Evolutionary conservation across 257 asterid genomes (phyloP), one percentile per base, ranked within the genome.

Genomic region (Solanum pennellii): DNA sequence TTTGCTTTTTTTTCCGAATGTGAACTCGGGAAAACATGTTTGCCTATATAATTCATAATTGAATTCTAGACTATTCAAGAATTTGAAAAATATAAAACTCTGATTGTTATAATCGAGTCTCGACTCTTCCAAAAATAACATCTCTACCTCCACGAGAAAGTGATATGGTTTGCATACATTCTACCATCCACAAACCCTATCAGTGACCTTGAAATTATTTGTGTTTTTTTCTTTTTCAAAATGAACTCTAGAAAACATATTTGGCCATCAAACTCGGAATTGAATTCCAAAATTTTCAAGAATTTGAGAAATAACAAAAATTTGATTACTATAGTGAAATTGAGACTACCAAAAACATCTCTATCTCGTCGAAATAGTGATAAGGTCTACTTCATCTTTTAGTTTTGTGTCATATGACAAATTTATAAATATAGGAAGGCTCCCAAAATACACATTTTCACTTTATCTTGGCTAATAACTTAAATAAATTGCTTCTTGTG

Each of bases 91-190:
- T 0, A 56, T 11, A 20, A 20, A 16, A 20, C 20, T 3, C 0
- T 59, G 25, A 59, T 59, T 59, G 66, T 1, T 0, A 59, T 20
- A 59, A 2, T 59, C 5, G 14, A 60, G 68, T 1, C 29, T 3
- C 0, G 29, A 0, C 12, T 21, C 68, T 60, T 60, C 13, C 29
- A 21, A 0, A 60, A 21, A 59, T 13, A 59, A 21, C 0, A 21
- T 21, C 1, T 60, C 68, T 60, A 60, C 2, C 3, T 60, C 29
- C 0, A 60, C 1, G 0, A 60, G 0, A 8, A 7, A 60, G 29
- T 60, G 14, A 21, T 60, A 60, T 3, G 6, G 5, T 21, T 9
- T 21, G 27, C 27, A 60, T 60, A 21, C 14, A 60, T 3, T 60
- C 13, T 59, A 59, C 25, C 68, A 1, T 59, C 4, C 27, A 20